Evolutionary conservation across 225 moss, liverwort and hornwort genomes (phyloP).

Genomic region (Antitrichia curtipendula): DNA sequence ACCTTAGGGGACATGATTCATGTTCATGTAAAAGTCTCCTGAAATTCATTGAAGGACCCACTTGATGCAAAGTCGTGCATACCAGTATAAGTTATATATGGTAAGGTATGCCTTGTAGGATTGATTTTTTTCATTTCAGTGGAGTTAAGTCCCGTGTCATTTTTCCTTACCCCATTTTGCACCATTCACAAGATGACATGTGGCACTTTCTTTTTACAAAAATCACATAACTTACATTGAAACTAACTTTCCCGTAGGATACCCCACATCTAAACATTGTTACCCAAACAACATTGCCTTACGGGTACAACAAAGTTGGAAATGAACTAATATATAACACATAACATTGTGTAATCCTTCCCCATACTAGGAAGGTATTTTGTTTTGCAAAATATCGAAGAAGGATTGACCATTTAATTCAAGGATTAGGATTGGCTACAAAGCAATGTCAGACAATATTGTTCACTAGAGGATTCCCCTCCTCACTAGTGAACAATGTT

Average conservation of each 20-base stretch:
- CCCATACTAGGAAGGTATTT: rapidly evolving
- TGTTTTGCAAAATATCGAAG: background rate
- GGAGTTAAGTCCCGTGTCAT: background rate
- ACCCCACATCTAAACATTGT: no score
- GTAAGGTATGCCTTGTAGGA: background rate
- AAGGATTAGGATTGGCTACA: background rate
- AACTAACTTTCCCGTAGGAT: no score
- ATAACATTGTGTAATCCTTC: background rate
- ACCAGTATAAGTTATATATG: no score
- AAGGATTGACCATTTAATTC: rapidly evolving
- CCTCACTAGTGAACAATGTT: background rate
- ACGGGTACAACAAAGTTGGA: rapidly evolving
- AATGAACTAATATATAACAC: background rate
- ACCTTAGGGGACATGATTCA: background rate
- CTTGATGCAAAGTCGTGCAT: background rate
- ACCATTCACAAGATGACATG: no score
- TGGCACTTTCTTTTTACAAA: no score
- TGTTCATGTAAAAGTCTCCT: background rate
- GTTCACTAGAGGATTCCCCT: rapidly evolving
- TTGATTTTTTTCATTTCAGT: background rate
- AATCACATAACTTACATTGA: no score
- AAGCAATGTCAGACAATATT: rapidly evolving
- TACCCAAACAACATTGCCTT: no score
- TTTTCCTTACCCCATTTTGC: background rate
- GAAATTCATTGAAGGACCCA: background rate